phyloP scores from a whole-genome alignment of 2,329 filamentous ascomycete species.

The Beauveria australis region DNA sequence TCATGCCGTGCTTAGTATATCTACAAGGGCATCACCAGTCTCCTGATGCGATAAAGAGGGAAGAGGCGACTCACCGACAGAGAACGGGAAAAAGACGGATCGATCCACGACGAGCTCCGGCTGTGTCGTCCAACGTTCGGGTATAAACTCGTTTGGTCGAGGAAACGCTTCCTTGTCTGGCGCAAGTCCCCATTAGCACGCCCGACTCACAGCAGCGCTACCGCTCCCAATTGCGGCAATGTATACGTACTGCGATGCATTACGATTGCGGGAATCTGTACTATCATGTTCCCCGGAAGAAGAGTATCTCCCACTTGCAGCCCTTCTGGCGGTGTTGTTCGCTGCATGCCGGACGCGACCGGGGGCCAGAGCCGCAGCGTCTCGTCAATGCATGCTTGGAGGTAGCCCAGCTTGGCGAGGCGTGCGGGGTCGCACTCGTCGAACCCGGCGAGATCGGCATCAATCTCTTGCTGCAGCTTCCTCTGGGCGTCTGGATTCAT shows the following conservation, averaged over 20 bases:
- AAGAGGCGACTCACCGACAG: conserved; percentile 15
- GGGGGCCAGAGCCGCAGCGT: conserved; percentile 29
- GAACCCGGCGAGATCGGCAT: conserved; percentile 14
- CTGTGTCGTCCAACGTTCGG: conserved; percentile 26
- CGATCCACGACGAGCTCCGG: conserved; percentile 20
- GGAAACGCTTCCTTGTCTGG: conserved; percentile 15
- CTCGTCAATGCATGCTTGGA: conserved; percentile 33
- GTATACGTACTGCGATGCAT: neutral
- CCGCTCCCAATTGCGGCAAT: neutral
- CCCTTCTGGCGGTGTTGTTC: conserved; percentile 30
- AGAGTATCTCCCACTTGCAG: conserved; percentile 22
- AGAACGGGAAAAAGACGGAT: conserved; percentile 21
- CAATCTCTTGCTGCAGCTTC: conserved; percentile 32
- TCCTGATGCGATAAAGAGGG: neutral
- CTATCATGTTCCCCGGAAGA: conserved; percentile 28
- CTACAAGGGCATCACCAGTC: neutral
- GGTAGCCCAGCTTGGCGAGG: conserved; percentile 19
- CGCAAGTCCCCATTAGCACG: neutral
- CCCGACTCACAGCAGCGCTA: no score
- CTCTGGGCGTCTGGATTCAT: conserved; percentile 26
- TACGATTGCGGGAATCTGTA: conserved; percentile 22
- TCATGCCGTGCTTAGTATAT: neutral
- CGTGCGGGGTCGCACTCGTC: conserved; percentile 12
- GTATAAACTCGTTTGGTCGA: conserved; percentile 21
- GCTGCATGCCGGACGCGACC: conserved; percentile 25